Base-by-base conservation (phyloP, 2,329 filamentous ascomycete species). In the Phialophora macrospora region DNA sequence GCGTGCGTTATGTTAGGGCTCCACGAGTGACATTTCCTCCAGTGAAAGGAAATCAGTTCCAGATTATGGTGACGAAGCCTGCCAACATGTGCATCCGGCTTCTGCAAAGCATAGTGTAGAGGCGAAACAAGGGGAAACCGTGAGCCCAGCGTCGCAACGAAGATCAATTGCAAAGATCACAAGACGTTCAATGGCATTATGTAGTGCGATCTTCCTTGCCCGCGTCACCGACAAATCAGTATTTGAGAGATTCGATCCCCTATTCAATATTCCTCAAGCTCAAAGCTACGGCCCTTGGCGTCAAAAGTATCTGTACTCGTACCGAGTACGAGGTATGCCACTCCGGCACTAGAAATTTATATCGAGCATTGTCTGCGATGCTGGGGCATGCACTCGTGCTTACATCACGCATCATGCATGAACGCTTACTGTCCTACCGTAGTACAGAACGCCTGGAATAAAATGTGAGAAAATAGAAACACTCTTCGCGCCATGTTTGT, bases 1-100 rank as follows among this genome's bases (percentile, higher is more conserved):
- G 60, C 60, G 62, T 62, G 62, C 28, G 56, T 61, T 67, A 62
- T 67, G 62, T 64, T 67, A 63, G 56, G 65, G 57, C 51, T 38
- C 55, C 48, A 58, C 26, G 24, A 55, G 24, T 30, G 28, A 5
- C 24, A 48, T 48, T 34, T 44, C 46, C 57, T 51, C 48, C 48
- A 32, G 24, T 51, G 52, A 52, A 17, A 22, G 57, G 22, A 24
- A 22, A 51, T 54, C 20, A 24, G 26, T 61, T 30, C 63, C 49
- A 41, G 51, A 22, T 49, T 56, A 46, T 34, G 58, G 56, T 49
- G 38, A 41, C 20, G 32, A 58, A 60, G 46, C 44, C 28, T 54
- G 58, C 55, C 60, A 30, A 60, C 20, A 38, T 9, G 41, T 30
- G 59, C 59, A 56, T 22, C 51, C 22, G 20, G 12, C 41, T 56